Evolutionary conservation across 2,329 filamentous ascomycete genomes (phyloP).

Genomic region (Dactylellina drechsleri): DNA sequence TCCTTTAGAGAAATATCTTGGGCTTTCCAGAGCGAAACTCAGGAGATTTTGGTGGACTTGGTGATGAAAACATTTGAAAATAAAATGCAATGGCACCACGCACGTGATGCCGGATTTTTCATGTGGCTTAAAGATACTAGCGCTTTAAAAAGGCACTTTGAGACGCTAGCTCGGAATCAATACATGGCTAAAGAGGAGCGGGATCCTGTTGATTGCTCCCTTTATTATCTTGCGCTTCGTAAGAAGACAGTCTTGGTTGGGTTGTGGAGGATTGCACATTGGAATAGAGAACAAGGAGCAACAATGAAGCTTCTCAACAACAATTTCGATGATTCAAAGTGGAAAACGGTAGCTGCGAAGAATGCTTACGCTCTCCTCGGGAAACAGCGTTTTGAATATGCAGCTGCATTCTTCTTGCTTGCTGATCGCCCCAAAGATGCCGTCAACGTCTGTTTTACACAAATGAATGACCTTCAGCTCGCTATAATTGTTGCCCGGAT

Average conservation of each 20-base stretch:
- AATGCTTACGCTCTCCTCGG: slow-evolving; percentile 96
- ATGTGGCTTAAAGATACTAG: slow-evolving; percentile 88
- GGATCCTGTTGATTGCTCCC: slow-evolving; percentile 87
- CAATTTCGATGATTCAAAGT: slow-evolving; percentile 86
- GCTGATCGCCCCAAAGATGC: slow-evolving; percentile 86
- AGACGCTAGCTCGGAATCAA: slow-evolving; percentile 89
- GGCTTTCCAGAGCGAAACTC: slow-evolving; percentile 84
- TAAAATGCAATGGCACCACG: slow-evolving; percentile 83
- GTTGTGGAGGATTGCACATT: slow-evolving; percentile 91
- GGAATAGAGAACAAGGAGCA: slow-evolving; percentile 84
- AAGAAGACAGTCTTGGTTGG: slow-evolving; percentile 92
- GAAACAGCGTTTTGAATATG: slow-evolving; percentile 90
- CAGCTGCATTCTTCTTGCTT: slow-evolving; percentile 92
- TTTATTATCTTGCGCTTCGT: slow-evolving; percentile 88
- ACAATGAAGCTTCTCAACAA: slow-evolving; percentile 86
- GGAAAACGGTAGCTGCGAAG: slow-evolving; percentile 89
- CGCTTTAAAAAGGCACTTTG: slow-evolving; percentile 84
- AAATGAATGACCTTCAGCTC: slow-evolving; percentile 87
- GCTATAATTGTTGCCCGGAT: slow-evolving; percentile 87
- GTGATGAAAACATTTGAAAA: slow-evolving; percentile 82
- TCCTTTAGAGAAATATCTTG: slow-evolving; percentile 83
- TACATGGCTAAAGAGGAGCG: slow-evolving; percentile 88
- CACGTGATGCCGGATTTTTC: slow-evolving; percentile 86
- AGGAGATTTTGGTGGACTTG: slow-evolving; percentile 88
- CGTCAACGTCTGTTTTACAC: slow-evolving; percentile 83